Base-by-base conservation (phyloP, 2,329 filamentous ascomycete genomes). In the Penicillium sp. region DNA sequence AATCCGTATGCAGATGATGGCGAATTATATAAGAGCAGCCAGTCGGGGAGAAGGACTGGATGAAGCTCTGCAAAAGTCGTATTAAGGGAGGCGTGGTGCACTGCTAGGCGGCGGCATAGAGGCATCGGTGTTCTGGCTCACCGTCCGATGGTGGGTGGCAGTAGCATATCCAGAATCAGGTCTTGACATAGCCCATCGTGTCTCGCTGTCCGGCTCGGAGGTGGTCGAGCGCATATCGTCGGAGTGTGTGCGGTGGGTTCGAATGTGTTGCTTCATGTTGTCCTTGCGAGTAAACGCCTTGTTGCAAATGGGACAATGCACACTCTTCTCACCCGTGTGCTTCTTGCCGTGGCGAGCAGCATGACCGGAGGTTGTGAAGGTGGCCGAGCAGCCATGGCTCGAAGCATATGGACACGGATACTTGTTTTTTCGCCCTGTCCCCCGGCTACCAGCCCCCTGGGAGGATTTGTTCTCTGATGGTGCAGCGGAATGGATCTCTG, bases 231-330 rank as follows among this genome's bases (percentile, higher is more conserved):
- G 67, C 62, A 68, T 69, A 2, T 74, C 72, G 21, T 75, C 69
- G 0, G 71, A 72, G 45, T 71, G 70, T 0, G 69, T 71, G 35
- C 75, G 72, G 68, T 88, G 85, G 1, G 85, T 88, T 35, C 85
- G 79, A 44, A 85, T 84, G 65, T 88, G 85, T 70, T 88, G 85
- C 72, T 88, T 87, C 85, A 88, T 88, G 72, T 88, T 88, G 75
- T 88, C 85, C 67, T 88, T 88, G 61, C 85, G 83, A 13, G 85
- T 88, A 68, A 88, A 88, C 13, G 85, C 85, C 72, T 88, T 88
- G 75, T 85, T 84, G 77, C 85, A 88, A 60, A 87, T 83, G 0
- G 85, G 85, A 67, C 85, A 88, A 66, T 85, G 81, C n/a, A 87
- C 85, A 58, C 86, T 85, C 71, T 88, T 88, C 73, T 87, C 86